These are phyloP conservation scores for Phanerochaete sordida DNA, from an alignment of 768 basidiomycete species.

Conservation along the genomic window DNA sequence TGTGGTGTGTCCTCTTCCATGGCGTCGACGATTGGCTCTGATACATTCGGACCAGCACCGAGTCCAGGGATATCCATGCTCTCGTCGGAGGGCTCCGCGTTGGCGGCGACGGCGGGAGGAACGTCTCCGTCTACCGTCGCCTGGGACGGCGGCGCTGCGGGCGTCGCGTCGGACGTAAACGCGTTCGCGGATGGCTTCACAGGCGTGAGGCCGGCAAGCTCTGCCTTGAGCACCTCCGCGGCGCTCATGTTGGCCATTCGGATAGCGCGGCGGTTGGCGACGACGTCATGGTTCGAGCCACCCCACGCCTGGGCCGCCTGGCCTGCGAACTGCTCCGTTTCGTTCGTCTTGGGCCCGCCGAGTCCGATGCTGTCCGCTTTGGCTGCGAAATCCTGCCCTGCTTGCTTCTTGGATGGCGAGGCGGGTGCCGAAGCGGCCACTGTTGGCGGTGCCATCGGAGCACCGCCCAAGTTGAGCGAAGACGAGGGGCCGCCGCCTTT, in stretches of 20 bases:
- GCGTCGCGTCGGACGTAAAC: conserved; percentile 15
- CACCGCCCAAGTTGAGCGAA: conserved; percentile 43
- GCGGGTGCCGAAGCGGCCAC: not conserved
- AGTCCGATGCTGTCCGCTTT: conserved; percentile 77
- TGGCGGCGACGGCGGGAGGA: not conserved
- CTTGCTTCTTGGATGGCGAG: conserved; percentile 8
- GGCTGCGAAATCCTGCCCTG: conserved; percentile 47
- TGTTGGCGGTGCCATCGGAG: conserved; percentile 34
- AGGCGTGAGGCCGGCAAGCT: conserved; percentile 59
- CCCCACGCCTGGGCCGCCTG: conserved; percentile 70
- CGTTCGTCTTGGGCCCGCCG: conserved; percentile 56
- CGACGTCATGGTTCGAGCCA: conserved; percentile 87
- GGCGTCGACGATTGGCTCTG: conserved; percentile 7
- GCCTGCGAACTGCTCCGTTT: conserved; percentile 55
- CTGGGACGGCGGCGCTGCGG: conserved; percentile 14
- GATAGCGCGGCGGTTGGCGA: conserved; percentile 85
- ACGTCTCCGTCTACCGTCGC: conserved; percentile 2
- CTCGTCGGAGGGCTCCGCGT: conserved; percentile 12
- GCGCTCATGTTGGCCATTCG: conserved; percentile 97
- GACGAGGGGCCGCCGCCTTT: conserved; percentile 41
- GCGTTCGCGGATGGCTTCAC: conserved; percentile 34
- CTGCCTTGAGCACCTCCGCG: conserved; percentile 89
- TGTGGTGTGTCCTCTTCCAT: conserved; percentile 16
- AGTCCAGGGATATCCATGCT: conserved; percentile 23
- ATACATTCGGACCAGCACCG: conserved; percentile 13